These are phyloP conservation scores for Globisporangium spiculum DNA, from an alignment of 352 stramenopile genomes.

Conservation along the genomic window DNA sequence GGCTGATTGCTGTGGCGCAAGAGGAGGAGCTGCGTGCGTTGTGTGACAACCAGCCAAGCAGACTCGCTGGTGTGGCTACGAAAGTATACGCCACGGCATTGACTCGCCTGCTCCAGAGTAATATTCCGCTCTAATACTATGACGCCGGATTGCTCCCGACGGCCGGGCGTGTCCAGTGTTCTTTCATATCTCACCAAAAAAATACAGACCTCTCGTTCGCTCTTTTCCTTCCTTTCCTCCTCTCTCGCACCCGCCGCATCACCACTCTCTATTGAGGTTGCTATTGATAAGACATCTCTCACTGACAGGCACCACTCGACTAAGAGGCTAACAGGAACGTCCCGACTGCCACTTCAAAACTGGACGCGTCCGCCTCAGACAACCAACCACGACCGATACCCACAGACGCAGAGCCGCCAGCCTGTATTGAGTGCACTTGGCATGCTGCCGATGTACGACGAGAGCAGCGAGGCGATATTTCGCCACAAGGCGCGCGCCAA, in stretches of 20 bases:
- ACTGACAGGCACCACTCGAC: not conserved
- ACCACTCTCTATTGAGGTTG: not conserved
- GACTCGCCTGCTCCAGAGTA: too few relatives aligned
- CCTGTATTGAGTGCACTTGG: not conserved
- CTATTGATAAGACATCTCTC: not conserved
- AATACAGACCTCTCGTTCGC: not conserved
- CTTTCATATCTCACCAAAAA: conserved; percentile 6
- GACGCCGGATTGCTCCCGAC: not conserved
- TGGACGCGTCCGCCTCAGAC: conserved; percentile 11
- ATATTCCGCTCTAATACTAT: not conserved
- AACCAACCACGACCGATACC: not conserved
- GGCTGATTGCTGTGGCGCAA: not conserved
- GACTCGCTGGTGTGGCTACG: not conserved
- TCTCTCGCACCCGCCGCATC: not conserved
- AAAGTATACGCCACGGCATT: not conserved
- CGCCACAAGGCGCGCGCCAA: not conserved
- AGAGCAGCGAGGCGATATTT: not conserved
- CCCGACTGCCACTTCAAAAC: not conserved
- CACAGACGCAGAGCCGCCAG: not conserved
- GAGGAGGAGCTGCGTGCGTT: too few relatives aligned
- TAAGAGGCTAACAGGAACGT: not conserved
- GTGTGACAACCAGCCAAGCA: not conserved
- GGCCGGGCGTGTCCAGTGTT: not conserved
- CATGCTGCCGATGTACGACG: not conserved
- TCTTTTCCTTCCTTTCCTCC: conserved; percentile 8